Base-by-base conservation (phyloP, 106 monocot genomes). In the Platanthera zijinensis region DNA sequence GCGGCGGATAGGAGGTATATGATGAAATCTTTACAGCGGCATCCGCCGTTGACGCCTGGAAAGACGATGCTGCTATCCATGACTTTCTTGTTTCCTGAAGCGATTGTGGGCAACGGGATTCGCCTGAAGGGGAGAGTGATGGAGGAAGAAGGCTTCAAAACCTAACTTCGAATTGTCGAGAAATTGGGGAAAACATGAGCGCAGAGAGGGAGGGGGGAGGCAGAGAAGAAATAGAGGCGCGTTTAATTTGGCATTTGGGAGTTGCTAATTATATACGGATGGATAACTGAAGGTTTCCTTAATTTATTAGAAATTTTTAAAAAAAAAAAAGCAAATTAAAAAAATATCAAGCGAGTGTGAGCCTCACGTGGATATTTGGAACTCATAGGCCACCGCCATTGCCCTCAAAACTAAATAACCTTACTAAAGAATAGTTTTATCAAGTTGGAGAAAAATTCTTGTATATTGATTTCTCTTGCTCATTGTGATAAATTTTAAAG, bases 1-100 rank as follows among this genome's bases (percentile, higher is more conserved):
- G 86, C 82, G 69, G 85, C 84, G 10, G 77, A 71, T 50, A 92
- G 57, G 67, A 95, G 72, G 78, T 78, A 86, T 4, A 69, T 77
- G 13, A 88, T 7, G 77, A 95, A 92, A n/a, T 75, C 13, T 53
- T 72, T 85, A 70, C 76, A 82, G 66, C 25, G 73, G 49, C 51
- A 32, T 28, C n/a, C 39, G 66, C 11, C 30, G 30, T 11, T 2
- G 66, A 32, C 10, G 66, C 12, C 11, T 22, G 30, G 32, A 66
- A 18, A 32, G 66, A 6, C 18, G 46, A 7, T 46, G 57, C 56
- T 71, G 48, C 72, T 47, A 7, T 11, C 50, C 49, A 46, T 48
- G 45, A 6, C 70, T 9, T 5, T 32, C 30, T 66, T 66, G 66
- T 66, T 66, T 66, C 30, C 9, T 17, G 10, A 11, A 28, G 6